Base-by-base conservation (phyloP, 352 stramenopile species). In the Phytopythium cucurbitacearum region DNA sequence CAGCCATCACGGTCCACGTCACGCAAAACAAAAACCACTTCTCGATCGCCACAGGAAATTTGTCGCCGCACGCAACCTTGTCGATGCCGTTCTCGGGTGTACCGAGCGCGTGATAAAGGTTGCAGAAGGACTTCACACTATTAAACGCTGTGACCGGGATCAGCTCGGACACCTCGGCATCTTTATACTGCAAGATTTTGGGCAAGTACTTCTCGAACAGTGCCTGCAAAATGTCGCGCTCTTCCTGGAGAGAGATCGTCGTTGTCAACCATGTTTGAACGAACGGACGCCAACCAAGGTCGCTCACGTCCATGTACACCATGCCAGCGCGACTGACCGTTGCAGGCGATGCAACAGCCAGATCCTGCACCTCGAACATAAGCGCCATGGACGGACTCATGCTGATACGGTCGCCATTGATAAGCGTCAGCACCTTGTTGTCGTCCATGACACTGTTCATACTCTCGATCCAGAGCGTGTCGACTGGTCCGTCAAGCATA, bases 291-390 rank as follows among this genome's bases (percentile, higher is more conserved):
- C 80, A 95, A 7, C 85, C 80, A 21, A 96, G 75, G 40, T 94
- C 81, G 16, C 89, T 68, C 4, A 90, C 80, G 39, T 92, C 78
- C 83, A 98, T 96, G 70, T 97, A 98, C 7, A 98, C 90, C 75
- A 98, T 96, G 34, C 94, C 94, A 16, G 91, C 89, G 36, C 93
- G 80, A 50, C 84, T 97, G 1, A 98, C 94, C 3, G 94, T 98
- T 1, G 94, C 94, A 3, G 94, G 94, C 7, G 89, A 98, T 16
- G 94, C 94, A 7, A 97, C 92, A 0, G 87, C 87, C 1, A 98
- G 74, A 60, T 98, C 92, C 60, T 97, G 94, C 5, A 98, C 92
- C 61, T 98, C 94, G 48, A 98, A 98, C 51, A 98, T 76, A 39
- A 97, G 88, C 45, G 94, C 79, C 84, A 94, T 92, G 1, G 79